These are phyloP conservation scores for Torulaspora quercuum DNA, from an alignment of 805 yeast genomes.

Conservation along the genomic window DNA sequence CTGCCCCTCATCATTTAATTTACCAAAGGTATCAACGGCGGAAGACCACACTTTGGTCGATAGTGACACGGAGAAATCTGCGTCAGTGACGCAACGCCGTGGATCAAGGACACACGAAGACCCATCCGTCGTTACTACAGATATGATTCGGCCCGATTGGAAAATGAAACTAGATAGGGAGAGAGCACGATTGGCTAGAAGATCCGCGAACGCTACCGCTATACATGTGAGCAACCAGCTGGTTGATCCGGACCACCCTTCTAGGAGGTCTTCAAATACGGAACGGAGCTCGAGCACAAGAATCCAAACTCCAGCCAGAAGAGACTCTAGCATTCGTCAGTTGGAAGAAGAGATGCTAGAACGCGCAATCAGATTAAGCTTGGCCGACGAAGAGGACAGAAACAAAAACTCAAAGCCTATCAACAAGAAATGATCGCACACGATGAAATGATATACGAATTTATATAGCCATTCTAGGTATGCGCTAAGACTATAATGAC, in stretches of 20 bases:
- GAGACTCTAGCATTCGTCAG: constrained; percentile 33
- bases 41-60: too few species aligned
- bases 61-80: constrained; percentile 9
- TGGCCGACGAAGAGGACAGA: constrained; percentile 45
- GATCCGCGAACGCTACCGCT: constrained; percentile 92
- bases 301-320: constrained; percentile 16
- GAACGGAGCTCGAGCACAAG: constrained; percentile 15
- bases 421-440: too few species aligned
- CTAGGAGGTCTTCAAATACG: constrained; percentile 24
- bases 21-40: constrained; percentile 2
- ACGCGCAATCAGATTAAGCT: constrained; percentile 73
- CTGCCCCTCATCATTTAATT: constrained; percentile 44
- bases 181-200: constrained; percentile 70
- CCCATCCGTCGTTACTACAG: constrained; percentile 72
- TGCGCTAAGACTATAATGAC: constrained; percentile 1
- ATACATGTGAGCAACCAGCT: constrained; percentile 83
- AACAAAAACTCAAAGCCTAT: constrained; percentile 6
- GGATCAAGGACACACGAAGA: constrained; percentile 64
- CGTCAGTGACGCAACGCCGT: too few species aligned
- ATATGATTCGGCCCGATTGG: constrained; percentile 91
- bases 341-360: constrained; percentile 76
- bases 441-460: constrained; percentile 5
- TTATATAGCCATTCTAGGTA: constrained; percentile 2
- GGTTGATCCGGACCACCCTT: constrained; percentile 37
- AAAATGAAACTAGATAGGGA: constrained; percentile 68